These are phyloP conservation scores for Trametes coccinea DNA, from an alignment of 768 basidiomycete species.

Conservation along the genomic window DNA sequence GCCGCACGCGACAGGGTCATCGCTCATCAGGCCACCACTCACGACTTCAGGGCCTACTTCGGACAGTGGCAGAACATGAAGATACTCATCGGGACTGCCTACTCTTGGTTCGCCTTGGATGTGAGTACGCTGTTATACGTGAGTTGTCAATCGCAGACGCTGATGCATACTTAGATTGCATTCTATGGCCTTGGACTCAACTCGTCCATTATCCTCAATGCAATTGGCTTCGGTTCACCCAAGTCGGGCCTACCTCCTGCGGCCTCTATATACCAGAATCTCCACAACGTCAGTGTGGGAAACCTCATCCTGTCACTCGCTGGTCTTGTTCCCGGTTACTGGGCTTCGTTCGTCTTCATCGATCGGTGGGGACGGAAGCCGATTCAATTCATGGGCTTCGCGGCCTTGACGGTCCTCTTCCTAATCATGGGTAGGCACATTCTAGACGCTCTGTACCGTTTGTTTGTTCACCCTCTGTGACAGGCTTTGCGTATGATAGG, in stretches of 20 bases:
- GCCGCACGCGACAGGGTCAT: conserved; percentile 52
- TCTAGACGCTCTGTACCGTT: too few relatives aligned
- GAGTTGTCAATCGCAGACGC: conserved; percentile 16
- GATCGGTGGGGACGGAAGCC: conserved; percentile 42
- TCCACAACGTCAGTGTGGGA: conserved; percentile 35
- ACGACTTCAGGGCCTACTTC: conserved; percentile 68
- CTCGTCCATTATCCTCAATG: conserved; percentile 42
- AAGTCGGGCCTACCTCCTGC: conserved; percentile 13
- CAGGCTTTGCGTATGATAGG: conserved; percentile 33
- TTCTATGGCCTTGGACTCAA: conserved; percentile 54
- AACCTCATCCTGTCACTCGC: conserved; percentile 40
- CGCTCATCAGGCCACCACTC: conserved; percentile 41
- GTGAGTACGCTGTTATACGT: conserved; percentile 39
- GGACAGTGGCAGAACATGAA: conserved; percentile 77
- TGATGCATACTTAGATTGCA: conserved; percentile 32
- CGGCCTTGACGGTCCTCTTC: conserved; percentile 36
- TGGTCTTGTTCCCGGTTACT: conserved; percentile 44
- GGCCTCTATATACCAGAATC: conserved; percentile 27
- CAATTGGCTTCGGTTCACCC: conserved; percentile 30
- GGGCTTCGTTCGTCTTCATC: conserved; percentile 38
- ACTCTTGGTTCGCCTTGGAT: conserved; percentile 90
- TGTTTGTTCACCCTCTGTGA: conserved; percentile 1
- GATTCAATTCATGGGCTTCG: conserved; percentile 43
- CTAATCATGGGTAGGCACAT: conserved; percentile 31
- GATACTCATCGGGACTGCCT: conserved; percentile 78